Conservation (phyloP, 176 grass and related monocot species). For the Cenchrus fungigraminus region DNA sequence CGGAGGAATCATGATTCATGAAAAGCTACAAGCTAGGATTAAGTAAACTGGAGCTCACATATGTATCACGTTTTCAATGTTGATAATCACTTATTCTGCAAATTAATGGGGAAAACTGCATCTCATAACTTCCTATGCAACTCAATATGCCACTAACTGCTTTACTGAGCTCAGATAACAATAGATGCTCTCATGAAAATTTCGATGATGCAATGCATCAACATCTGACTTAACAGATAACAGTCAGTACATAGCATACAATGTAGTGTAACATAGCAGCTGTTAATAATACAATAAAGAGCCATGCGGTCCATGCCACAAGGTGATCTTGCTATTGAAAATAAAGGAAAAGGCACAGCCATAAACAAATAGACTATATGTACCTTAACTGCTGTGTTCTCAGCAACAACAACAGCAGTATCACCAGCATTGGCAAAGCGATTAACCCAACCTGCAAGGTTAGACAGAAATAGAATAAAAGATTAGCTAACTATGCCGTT, state of each 20-base stretch:
- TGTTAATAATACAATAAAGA: background rate
- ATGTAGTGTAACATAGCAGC: constrained; percentile 1
- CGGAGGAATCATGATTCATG: background rate
- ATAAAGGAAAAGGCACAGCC: background rate
- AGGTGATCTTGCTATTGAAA: background rate
- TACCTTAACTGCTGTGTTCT: constrained; percentile 84
- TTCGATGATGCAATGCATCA: background rate
- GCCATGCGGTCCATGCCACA: background rate
- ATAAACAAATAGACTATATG: constrained; percentile 18
- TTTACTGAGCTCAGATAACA: background rate
- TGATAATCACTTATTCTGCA: constrained; percentile 1
- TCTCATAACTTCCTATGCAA: background rate
- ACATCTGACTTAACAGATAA: background rate
- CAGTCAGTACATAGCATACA: background rate
- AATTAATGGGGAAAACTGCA: background rate
- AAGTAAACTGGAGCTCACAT: background rate
- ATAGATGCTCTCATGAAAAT: constrained; percentile 4
- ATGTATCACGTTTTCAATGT: background rate
- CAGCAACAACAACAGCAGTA: constrained; percentile 87
- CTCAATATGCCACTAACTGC: background rate
- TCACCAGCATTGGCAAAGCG: constrained; percentile 97
- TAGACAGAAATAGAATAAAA: constrained; percentile 34
- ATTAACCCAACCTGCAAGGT: constrained; percentile 89
- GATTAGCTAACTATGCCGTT: background rate
- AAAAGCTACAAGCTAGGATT: background rate